Base-by-base conservation (phyloP, 148 eudicot genomes). In the Amaranthus cruentus region DNA sequence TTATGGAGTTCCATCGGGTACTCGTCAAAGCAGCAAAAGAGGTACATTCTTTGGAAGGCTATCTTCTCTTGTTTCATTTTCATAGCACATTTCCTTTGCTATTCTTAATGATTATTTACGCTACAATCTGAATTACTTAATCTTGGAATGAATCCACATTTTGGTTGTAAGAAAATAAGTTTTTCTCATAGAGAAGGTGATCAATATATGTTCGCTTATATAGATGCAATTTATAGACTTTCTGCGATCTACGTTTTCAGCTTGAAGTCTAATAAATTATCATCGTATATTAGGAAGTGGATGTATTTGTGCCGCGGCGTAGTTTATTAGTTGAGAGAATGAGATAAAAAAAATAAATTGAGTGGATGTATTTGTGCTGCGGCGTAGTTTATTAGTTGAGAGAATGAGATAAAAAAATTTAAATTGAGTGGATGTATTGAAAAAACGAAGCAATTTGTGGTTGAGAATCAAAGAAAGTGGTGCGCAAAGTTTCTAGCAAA, bases 1-100 rank as follows among this genome's bases (percentile, higher is more conserved):
- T 95, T 71, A 79, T 69, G 73, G 87, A 88, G 76, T 92, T 95
- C 76, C 99, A 95, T 80, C 15, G 57, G 18, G 75, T 70, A 47
- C 92, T 95, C 81, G 86, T 83, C 59, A 80, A 83, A 83, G 96
- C 97, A 70, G 97, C 96, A 54, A 87, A 85, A 86, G 82, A 90
- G 97, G 98, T 95, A 50, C 38, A 71, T 53, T 21, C 8, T 54
- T 43, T 68, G 55, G 6, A 14, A 67, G 42, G 14, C 47, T 69
- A 14, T 68, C 55, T 48, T 64, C 59, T 13, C 52, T 75, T 49
- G 42, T 60, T 50, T 54, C 12, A 66, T 47, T 60, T 50, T 54
- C 12, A 66, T 47, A 60, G 38, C 38, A 28, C 47, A 44, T 49
- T 50, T 59, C 28, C 52, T 50, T 47, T 15, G 15, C 47, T 18